Evolutionary conservation across 306 rosid species (phyloP).

Genomic region (Cicer arietinum): DNA sequence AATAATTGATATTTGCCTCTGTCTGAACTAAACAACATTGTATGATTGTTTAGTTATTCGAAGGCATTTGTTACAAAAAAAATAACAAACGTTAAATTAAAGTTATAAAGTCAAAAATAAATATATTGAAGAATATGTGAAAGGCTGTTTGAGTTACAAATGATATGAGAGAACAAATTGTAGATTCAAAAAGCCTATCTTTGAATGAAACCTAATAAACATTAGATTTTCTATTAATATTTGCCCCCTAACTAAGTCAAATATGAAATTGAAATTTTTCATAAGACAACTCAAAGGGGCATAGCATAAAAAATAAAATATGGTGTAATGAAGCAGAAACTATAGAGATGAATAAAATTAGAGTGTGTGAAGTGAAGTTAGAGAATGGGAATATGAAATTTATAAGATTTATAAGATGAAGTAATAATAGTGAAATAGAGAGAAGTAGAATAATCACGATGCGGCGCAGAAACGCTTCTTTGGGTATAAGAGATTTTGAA

Average conservation of each 20-base stretch:
- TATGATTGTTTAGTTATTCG: slow-evolving; percentile 31
- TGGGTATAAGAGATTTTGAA: no score
- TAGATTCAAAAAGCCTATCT: slow-evolving; percentile 42
- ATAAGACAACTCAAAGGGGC: slow-evolving; percentile 46
- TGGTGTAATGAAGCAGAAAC: neutral
- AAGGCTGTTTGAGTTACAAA: slow-evolving; percentile 41
- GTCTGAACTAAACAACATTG: slow-evolving; percentile 41
- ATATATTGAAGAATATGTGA: slow-evolving; percentile 19
- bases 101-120: neutral
- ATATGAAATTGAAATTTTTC: slow-evolving; percentile 13
- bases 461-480: no score
- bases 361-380: neutral
- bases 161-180: slow-evolving; percentile 10
- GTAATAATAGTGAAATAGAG: no score
- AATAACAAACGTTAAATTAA: neutral
- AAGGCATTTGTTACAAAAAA: slow-evolving; percentile 17
- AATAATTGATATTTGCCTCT: slow-evolving; percentile 42
- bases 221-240: slow-evolving; percentile 28
- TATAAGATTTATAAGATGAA: no score
- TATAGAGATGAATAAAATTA: neutral
- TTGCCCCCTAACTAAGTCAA: slow-evolving; percentile 45
- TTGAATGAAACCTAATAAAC: slow-evolving; percentile 1
- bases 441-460: no score
- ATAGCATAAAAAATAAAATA: neutral
- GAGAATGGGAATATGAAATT: neutral